Conservation (phyloP, 2,329 filamentous ascomycete species). For the Aspergillus tanneri region DNA sequence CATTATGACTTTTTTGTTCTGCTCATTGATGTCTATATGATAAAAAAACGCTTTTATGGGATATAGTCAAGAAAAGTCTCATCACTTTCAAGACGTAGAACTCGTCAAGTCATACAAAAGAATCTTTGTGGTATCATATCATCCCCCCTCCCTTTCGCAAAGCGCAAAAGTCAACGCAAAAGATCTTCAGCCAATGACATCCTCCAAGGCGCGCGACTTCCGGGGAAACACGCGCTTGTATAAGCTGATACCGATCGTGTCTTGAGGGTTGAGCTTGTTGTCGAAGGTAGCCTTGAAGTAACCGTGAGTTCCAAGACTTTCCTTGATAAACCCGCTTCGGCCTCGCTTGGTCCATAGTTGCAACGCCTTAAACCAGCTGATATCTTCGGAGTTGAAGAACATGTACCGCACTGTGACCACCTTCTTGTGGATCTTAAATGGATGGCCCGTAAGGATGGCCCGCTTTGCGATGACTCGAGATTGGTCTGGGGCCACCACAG, state of each 20-base stretch:
- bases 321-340: slow-evolving; percentile 87
- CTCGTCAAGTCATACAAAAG: slow-evolving; percentile 26
- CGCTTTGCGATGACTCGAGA: slow-evolving; percentile 86
- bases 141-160: slow-evolving; percentile 17
- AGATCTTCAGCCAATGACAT: slow-evolving; percentile 23
- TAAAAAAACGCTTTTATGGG: slow-evolving; percentile 22
- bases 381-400: slow-evolving; percentile 97
- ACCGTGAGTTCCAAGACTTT: slow-evolving; percentile 92
- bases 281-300: slow-evolving; percentile 99
- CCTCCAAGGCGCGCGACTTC: slow-evolving; percentile 54
- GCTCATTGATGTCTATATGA: slow-evolving; percentile 27
- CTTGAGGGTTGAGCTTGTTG: slow-evolving; percentile 90
- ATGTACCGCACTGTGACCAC: slow-evolving; percentile 97
- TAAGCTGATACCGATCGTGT: slow-evolving; percentile 84
- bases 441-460: slow-evolving; percentile 89
- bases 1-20: slow-evolving; percentile 25
- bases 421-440: slow-evolving; percentile 98
- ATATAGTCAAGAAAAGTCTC: slow-evolving; percentile 16
- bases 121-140: slow-evolving; percentile 30
- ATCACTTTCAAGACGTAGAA: slow-evolving; percentile 10
- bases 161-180: slow-evolving; percentile 5
- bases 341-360: slow-evolving; percentile 92
- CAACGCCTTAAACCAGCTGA: slow-evolving; percentile 96
- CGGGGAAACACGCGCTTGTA: slow-evolving; percentile 86
- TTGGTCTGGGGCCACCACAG: slow-evolving; percentile 73